These are phyloP conservation scores for Lodderomyces orthopsilosis DNA, from an alignment of 1,139 yeast species.

Conservation along the genomic window DNA sequence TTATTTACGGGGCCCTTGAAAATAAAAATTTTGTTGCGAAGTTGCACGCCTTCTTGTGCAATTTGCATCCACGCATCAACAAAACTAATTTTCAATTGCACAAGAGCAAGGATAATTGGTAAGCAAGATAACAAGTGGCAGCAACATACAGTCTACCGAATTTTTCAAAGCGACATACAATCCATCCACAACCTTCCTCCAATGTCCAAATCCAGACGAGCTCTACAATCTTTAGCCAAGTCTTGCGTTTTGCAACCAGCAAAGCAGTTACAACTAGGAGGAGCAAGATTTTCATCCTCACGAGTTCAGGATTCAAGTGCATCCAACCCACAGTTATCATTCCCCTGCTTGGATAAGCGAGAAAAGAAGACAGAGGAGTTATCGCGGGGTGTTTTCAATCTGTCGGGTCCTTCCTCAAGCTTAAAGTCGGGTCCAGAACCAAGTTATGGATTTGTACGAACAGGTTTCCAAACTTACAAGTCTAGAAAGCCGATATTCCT, in stretches of 20 bases:
- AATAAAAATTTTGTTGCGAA: not conserved
- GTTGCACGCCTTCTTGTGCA: conserved; percentile 1
- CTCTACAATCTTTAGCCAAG: not conserved
- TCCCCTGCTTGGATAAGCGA: conserved; percentile 82
- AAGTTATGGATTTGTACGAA: conserved; percentile 64
- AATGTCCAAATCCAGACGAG: not conserved
- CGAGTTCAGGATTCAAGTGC: conserved; percentile 9
- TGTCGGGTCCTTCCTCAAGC: conserved; percentile 19
- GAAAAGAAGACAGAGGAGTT: conserved; percentile 58
- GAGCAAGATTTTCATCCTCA: not conserved
- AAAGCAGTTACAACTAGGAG: conserved; percentile 13
- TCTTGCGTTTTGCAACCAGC: conserved; percentile 2
- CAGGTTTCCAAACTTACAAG: conserved; percentile 63
- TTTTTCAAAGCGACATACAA: no score
- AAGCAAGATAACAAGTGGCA: no score
- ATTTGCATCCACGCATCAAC: not conserved
- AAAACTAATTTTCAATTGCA: not conserved
- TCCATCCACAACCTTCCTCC: no score
- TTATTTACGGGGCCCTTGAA: no score
- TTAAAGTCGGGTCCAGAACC: conserved; percentile 84
- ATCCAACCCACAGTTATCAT: conserved; percentile 65
- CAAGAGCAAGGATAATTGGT: not conserved
- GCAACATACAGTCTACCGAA: not conserved
- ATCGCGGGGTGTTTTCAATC: conserved; percentile 19
- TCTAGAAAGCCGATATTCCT: conserved; percentile 60